A percentile compares a stretch with the other conserved stretches of the same genome.
These are phyloP conservation scores for Candolleomyces eurysporus DNA, from an alignment of 768 basidiomycete species.

Conservation along the genomic window DNA sequence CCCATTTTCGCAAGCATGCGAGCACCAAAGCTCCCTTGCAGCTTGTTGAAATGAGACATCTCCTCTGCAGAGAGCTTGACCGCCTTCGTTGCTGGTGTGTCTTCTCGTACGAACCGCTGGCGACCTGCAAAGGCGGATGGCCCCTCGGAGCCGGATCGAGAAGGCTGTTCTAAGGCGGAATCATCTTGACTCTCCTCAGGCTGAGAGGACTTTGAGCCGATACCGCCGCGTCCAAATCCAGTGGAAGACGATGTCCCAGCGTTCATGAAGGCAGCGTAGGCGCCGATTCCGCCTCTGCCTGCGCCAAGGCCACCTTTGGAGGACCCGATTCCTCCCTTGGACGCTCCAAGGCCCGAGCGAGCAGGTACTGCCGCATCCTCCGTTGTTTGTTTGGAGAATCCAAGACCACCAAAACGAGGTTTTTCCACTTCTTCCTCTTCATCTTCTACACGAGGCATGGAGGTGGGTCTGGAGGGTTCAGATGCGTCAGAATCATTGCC, in stretches of 20 bases:
- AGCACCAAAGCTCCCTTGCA: slow-evolving; percentile 78
- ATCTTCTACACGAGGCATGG: slow-evolving; percentile 50
- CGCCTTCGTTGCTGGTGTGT: slow-evolving; percentile 44
- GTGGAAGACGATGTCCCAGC: not conserved
- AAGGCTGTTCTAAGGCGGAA: slow-evolving; percentile 12
- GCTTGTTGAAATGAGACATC: slow-evolving; percentile 76
- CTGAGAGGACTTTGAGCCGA: slow-evolving; percentile 29
- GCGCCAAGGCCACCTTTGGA: slow-evolving; percentile 28
- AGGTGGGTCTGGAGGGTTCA: slow-evolving; percentile 51
- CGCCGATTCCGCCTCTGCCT: slow-evolving; percentile 9
- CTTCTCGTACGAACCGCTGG: slow-evolving; percentile 51
- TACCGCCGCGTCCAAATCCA: slow-evolving; percentile 26
- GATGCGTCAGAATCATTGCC: slow-evolving; percentile 43
- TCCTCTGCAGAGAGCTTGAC: slow-evolving; percentile 63
- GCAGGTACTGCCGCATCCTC: not conserved
- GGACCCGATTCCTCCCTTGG: slow-evolving; percentile 29
- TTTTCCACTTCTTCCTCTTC: slow-evolving; percentile 42
- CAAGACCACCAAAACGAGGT: slow-evolving; percentile 47
- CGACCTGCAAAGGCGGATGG: slow-evolving; percentile 42
- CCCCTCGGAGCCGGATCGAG: slow-evolving; percentile 26
- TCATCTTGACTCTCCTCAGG: not conserved
- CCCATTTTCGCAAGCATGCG: slow-evolving; percentile 95
- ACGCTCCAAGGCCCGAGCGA: slow-evolving; percentile 1
- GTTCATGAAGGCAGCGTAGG: slow-evolving; percentile 10
- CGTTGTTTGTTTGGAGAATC: slow-evolving; percentile 21